Evolutionary conservation across 2,329 filamentous ascomycete genomes (phyloP), one percentile per base, ranked within the genome.

Genomic region (Ophiostoma ulmi): DNA sequence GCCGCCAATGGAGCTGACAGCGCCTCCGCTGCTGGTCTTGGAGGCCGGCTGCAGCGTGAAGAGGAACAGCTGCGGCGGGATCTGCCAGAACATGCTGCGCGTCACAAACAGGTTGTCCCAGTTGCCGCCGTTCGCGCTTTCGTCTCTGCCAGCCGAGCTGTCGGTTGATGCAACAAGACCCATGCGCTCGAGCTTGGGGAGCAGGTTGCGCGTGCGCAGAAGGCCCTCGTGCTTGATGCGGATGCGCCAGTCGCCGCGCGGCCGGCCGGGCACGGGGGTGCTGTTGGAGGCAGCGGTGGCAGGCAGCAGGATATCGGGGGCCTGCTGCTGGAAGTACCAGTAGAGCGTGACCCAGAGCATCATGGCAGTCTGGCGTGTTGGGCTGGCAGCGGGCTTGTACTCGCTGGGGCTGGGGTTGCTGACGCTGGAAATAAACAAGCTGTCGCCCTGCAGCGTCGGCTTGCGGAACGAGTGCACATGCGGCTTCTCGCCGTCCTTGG

Each of bases 251-350:
- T 96, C 92, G 41, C 91, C 93, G 74, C 87, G 89, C 1, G 94
- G 94, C 74, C 87, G 89, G 5, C 91, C 94, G 5, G 80, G 78
- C 22, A 86, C 81, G 0, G 91, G 90, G 0, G 93, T 94, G 71
- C 84, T 78, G 74, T 84, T 86, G 1, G 89, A 91, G 14, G 68
- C 67, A 0, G 86, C 83, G 5, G 87, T 82, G 7, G 87, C 91
- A 13, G 74, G 44, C 22, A 84, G 83, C 44, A 95, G 77, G 68
- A 87, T 83, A 31, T 85, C 83, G 0, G 94, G 94, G 75, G 90
- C 86, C 0, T 88, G 86, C 79, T 97, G 92, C 80, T 97, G 94
- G 76, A 97, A 98, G 82, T 98, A 98, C 94, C 94, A 98, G 83
- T 93, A 97, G 61, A 98, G 83, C 1, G 93, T 94, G 44, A 93